These are phyloP conservation scores for Cryptosporidium meleagridis DNA, from an alignment of 169 alveolate species.

Conservation along the genomic window DNA sequence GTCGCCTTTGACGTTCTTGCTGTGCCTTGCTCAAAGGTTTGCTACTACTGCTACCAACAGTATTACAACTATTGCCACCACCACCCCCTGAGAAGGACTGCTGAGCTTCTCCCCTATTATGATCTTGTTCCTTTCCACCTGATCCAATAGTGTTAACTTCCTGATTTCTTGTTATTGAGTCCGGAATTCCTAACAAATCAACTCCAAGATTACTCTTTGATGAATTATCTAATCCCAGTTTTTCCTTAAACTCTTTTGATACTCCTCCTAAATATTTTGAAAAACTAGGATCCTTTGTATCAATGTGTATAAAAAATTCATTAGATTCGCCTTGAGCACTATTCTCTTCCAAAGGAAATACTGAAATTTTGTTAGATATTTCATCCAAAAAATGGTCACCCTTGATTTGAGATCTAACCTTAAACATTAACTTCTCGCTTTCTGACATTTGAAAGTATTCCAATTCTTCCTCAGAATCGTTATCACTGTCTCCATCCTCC, in stretches of 20 bases:
- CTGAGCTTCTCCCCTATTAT: neutral
- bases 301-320: conserved; percentile 3
- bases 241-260: neutral
- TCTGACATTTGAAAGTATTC: conserved; percentile 28
- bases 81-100: neutral
- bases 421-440: conserved; percentile 13
- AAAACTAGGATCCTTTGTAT: conserved; percentile 2
- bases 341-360: neutral
- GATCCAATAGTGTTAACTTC: neutral
- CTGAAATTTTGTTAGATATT: neutral
- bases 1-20: conserved; percentile 77
- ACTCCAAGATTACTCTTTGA: neutral
- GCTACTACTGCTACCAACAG: neutral
- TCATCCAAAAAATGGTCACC: conserved; percentile 8
- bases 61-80: neutral
- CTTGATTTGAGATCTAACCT: neutral
- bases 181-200: neutral
- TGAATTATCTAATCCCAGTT: neutral
- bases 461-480: conserved; percentile 36
- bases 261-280: neutral
- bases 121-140: neutral
- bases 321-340: neutral
- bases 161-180: neutral
- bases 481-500: conserved; percentile 59
- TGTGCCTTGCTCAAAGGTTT: conserved; percentile 61